Evolutionary conservation across 306 rosid genomes (phyloP).

Genomic region (Macrotyloma uniflorum): DNA sequence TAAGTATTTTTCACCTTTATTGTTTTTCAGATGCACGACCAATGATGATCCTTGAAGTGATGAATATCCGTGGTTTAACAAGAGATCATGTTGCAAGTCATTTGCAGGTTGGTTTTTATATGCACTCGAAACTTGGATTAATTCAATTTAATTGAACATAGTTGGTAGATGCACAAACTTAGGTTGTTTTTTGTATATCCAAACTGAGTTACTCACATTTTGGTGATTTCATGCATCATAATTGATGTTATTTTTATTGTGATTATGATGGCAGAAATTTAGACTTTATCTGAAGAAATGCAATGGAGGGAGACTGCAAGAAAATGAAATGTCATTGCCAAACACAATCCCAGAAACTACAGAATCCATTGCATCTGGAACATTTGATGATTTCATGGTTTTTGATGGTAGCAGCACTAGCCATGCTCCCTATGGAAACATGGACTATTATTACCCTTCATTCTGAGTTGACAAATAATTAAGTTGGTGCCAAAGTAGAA

Average conservation of each 20-base stretch:
- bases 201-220: neutral
- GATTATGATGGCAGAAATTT: neutral
- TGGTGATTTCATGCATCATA: neutral
- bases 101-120: constrained; percentile 53
- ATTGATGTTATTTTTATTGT: neutral
- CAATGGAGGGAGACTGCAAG: neutral
- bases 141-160: too few species aligned
- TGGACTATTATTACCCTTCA: too few species aligned
- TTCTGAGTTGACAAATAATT: too few species aligned
- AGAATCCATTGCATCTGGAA: too few species aligned
- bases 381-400: too few species aligned
- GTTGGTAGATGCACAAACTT: too few species aligned
- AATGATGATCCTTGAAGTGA: constrained; percentile 66
- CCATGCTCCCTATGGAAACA: too few species aligned
- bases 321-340: neutral
- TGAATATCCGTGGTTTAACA: constrained; percentile 67
- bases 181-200: too few species aligned
- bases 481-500: too few species aligned
- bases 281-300: neutral
- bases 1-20: neutral
- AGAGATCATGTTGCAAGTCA: constrained; percentile 77
- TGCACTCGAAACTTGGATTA: neutral
- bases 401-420: too few species aligned
- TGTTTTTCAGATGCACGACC: constrained; percentile 62
- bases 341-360: too few species aligned